Conservation (phyloP, 2,329 filamentous ascomycete species). For the Phialophora tarda region DNA sequence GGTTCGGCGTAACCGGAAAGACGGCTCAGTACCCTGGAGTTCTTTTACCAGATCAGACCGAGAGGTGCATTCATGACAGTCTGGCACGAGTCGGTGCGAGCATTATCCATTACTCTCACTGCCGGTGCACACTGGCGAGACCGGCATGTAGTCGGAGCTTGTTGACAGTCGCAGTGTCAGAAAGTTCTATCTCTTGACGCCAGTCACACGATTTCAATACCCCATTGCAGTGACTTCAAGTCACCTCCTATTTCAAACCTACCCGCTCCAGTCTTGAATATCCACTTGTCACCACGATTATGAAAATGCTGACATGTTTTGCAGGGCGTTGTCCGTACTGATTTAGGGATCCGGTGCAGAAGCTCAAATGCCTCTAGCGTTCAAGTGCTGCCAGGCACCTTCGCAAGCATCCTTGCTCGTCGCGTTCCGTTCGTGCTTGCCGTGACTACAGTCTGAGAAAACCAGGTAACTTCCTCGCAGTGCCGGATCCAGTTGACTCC, state of each 20-base stretch:
- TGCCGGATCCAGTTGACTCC: not conserved
- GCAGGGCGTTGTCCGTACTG: not conserved
- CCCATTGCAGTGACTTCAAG: not conserved
- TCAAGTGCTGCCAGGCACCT: not conserved
- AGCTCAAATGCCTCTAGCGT: not conserved
- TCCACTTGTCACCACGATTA: not conserved
- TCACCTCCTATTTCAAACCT: slow-evolving; percentile 3
- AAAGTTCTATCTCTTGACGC: slow-evolving; percentile 3
- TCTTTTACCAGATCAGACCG: not conserved
- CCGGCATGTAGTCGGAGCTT: slow-evolving; percentile 8
- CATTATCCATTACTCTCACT: not conserved
- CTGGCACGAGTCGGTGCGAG: not conserved
- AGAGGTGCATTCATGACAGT: not conserved
- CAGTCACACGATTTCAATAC: not conserved
- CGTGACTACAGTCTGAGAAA: not conserved
- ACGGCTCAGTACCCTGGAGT: not conserved
- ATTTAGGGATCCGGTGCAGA: not conserved
- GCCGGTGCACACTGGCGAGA: not conserved
- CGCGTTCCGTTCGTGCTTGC: not conserved
- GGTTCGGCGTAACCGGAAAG: slow-evolving; percentile 14
- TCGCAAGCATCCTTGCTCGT: not conserved
- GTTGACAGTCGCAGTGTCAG: slow-evolving; percentile 14
- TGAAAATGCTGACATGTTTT: not conserved
- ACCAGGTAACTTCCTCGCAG: not conserved
- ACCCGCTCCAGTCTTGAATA: not conserved